Base-by-base conservation (phyloP, 352 stramenopile species). In the Pythium vanterpoolii region DNA sequence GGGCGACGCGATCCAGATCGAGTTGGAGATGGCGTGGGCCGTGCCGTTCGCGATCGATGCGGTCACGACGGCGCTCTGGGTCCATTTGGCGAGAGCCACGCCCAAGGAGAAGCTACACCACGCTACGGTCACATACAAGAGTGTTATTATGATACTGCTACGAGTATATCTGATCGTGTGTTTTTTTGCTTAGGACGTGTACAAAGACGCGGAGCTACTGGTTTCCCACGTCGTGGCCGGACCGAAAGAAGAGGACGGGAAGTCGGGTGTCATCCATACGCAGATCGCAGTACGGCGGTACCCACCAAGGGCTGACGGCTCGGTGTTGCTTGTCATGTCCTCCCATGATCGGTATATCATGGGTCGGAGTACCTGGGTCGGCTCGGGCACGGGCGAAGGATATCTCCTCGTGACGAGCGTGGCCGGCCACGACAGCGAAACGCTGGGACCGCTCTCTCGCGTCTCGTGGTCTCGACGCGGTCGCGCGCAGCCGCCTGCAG, bases 21-120 rank as follows among this genome's bases (percentile, higher is more conserved):
- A 55, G 19, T 11, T 55, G 48, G 48, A 55, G 5, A 43, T 28
- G 31, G 48, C 48, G 5, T 55, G 48, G 48, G 28, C 44, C 31
- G n/a, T 55, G n/a, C 48, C 48, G 5, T 55, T 55, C 31, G 10
- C 33, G 4, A 21, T 55, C 5, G 48, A 55, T 18, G 31, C 21
- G 2, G 48, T 55, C 6, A 19, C 48, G n/a, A 30, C 21, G 30
- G 48, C 48, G 5, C 8, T 26, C 11, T 44, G 30, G 48, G 14
- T 47, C 11, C 48, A 55, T 16, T 18, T 44, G 18, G 21, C 48
- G 5, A 31, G 30, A 31, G 33, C 33, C n/a, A 43, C n/a, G 0
- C 30, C 48, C 5, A 40, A 42, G 11, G 48, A 55, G 2, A 55
- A 43, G 31, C n/a, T n/a, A n/a, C n/a, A n/a, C n/a, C n/a, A n/a